A percentile compares a stretch with the other conserved stretches of the same genome.
phyloP scores from a whole-genome alignment of 2,329 filamentous ascomycete genomes.

The Phyllachora maydis region DNA sequence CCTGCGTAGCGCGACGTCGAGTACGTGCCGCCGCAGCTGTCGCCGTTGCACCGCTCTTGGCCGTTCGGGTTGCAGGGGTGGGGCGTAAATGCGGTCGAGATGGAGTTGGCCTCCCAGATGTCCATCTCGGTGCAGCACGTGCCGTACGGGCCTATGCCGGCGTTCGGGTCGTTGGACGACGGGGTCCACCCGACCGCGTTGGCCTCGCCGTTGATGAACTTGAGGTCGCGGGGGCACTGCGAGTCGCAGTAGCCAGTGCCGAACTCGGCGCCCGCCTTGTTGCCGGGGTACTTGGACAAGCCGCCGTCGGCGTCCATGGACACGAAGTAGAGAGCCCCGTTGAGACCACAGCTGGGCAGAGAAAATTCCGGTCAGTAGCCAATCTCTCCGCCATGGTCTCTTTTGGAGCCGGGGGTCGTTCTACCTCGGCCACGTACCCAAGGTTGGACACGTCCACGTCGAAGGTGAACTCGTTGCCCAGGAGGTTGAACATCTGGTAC shows the following conservation, averaged over 20 bases:
- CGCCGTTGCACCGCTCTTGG: constrained; percentile 18
- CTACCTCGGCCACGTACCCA: constrained; percentile 31
- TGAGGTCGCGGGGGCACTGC: constrained; percentile 27
- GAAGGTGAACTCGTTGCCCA: constrained; percentile 42
- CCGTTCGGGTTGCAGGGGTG: constrained; percentile 29
- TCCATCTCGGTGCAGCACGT: constrained; percentile 38
- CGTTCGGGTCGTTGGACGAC: constrained; percentile 27
- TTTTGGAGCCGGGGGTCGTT: not conserved
- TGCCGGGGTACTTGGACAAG: constrained; percentile 22
- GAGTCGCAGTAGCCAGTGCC: constrained; percentile 35
- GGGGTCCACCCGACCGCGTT: constrained; percentile 24
- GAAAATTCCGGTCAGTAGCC: not conserved
- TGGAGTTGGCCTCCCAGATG: constrained; percentile 40
- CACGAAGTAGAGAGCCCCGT: constrained; percentile 34
- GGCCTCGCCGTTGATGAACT: constrained; percentile 33
- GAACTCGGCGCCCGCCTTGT: constrained; percentile 31
- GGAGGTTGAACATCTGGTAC: constrained; percentile 29
- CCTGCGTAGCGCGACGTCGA: constrained; percentile 28
- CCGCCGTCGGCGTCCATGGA: constrained; percentile 36
- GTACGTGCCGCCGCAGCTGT: constrained; percentile 25
- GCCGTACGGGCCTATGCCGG: constrained; percentile 24
- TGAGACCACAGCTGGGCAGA: constrained; percentile 34
- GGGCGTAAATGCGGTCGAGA: constrained; percentile 35
- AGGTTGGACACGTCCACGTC: constrained; percentile 43
- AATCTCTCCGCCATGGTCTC: too few species aligned